A percentile compares a stretch with the other conserved stretches of the same genome.
Conservation (phyloP, 2,329 filamentous ascomycete genomes). For the Microsporum audouinii region DNA sequence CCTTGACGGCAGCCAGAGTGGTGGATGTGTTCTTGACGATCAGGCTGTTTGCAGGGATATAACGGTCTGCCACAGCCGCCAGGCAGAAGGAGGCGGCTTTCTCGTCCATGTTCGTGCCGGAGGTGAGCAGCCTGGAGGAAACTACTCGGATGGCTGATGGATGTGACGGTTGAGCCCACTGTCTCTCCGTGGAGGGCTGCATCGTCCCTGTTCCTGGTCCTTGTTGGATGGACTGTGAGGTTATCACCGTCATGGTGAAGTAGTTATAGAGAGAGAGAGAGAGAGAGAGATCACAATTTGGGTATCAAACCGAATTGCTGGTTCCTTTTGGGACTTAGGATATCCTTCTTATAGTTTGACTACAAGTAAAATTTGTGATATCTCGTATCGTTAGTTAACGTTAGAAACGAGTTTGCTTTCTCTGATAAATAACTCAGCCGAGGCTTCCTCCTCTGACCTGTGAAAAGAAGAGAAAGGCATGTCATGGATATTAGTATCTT, state of each 20-base stretch:
- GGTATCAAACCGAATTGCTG: too few relatives aligned
- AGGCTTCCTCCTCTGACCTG: too few relatives aligned
- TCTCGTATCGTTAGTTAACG: too few relatives aligned
- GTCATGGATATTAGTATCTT: too few relatives aligned
- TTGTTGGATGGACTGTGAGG: background rate
- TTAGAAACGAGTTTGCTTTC: too few relatives aligned
- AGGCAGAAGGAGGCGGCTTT: constrained; percentile 43
- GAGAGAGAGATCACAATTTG: background rate
- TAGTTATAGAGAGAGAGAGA: background rate
- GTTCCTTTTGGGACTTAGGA: too few relatives aligned
- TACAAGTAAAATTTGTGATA: too few relatives aligned
- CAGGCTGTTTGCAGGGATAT: constrained; percentile 50
- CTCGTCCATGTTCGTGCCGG: constrained; percentile 20
- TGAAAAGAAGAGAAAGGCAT: too few relatives aligned
- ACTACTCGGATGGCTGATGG: constrained; percentile 11
- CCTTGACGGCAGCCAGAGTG: constrained; percentile 27
- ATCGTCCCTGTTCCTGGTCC: constrained; percentile 1
- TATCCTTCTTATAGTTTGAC: too few relatives aligned
- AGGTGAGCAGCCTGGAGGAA: constrained; percentile 12
- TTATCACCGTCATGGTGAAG: constrained; percentile 9
- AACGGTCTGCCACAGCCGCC: constrained; percentile 47
- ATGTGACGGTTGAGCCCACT: constrained; percentile 14
- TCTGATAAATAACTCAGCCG: too few relatives aligned
- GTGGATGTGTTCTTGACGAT: constrained; percentile 53
- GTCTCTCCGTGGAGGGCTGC: constrained; percentile 7